Conservation (phyloP, 768 basidiomycete species). For the Galerina marginata region DNA sequence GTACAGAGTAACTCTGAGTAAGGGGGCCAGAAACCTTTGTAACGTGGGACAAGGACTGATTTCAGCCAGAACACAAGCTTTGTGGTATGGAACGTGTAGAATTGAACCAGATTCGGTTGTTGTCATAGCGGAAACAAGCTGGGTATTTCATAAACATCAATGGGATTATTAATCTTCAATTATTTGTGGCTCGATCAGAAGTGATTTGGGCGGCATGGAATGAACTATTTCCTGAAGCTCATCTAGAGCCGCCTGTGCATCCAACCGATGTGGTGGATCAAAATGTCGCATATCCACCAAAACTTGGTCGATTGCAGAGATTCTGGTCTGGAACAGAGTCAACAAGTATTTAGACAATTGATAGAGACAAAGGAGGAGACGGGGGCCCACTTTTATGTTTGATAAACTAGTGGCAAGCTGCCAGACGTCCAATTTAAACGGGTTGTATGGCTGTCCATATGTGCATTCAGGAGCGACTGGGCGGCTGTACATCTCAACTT, state of each 20-base stretch:
- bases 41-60: no score
- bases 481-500: conserved; percentile 24
- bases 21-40: no score
- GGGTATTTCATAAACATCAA: no score
- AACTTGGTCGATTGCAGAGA: conserved; percentile 20
- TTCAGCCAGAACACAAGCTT: no score
- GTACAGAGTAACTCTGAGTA: no score
- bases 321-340: conserved; percentile 14
- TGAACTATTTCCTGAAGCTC: conserved; percentile 9
- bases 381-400: no score
- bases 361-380: not conserved
- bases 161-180: no score
- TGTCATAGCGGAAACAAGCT: no score
- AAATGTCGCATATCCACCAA: conserved; percentile 9
- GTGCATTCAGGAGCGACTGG: conserved; percentile 28
- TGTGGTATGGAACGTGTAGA: no score
- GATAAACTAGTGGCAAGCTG: conserved; percentile 26
- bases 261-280: conserved; percentile 1
- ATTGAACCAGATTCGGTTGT: no score
- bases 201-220: conserved; percentile 14
- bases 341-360: not conserved
- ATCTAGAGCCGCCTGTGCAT: conserved; percentile 12
- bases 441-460: conserved; percentile 25
- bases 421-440: conserved; percentile 37
- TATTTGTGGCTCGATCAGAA: conserved; percentile 6